Base-by-base conservation (phyloP, 805 yeast species). In the Monosporozyma yasuniensis region DNA sequence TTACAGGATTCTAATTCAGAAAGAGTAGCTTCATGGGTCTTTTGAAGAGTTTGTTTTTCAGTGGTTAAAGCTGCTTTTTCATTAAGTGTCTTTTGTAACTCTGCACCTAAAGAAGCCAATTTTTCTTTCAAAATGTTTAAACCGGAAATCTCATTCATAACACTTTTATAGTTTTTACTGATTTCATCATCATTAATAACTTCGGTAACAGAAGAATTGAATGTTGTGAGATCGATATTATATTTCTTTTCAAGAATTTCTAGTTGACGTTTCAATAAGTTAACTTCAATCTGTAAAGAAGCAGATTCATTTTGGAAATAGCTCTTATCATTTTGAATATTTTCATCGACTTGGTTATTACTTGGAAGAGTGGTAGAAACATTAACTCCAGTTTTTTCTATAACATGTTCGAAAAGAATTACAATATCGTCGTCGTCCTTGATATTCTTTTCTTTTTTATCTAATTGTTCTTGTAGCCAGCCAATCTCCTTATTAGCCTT, bases 381-480 rank as follows among this genome's bases (percentile, higher is more conserved):
- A 35, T 35, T 25, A 8, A 8, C 8, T 25, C 8, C 27, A 8
- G 27, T 5, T 25, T 25, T 8, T 25, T 8, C 27, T 25, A 25
- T 8, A 25, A 8, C 4, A 25, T 25, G 27, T 25, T 25, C 27
- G 4, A 8, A 25, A 25, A 25, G 4, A 25, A 25, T 25, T 8
- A 25, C 8, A 25, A 25, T 4, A 8, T 16, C 12, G 8, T 18
- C 22, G 2, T 35, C 22, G 9, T 16, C 22, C 38, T 74, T 70
- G 30, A 84, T 65, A 18, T 74, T 3, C 16, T 3, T n/a, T 5
- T 12, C n/a, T 32, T 12, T n/a, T 4, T 6, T 68, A 49, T 81
- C 84, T 37, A 84, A 75, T 61, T 81, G 81, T 44, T 76, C 79
- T 69, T 84, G 76, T 65, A 73, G 72, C 47, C 80, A 76, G 46